Base-by-base conservation (phyloP, 176 grass and related monocot species). In the Aegilops speltoides region DNA sequence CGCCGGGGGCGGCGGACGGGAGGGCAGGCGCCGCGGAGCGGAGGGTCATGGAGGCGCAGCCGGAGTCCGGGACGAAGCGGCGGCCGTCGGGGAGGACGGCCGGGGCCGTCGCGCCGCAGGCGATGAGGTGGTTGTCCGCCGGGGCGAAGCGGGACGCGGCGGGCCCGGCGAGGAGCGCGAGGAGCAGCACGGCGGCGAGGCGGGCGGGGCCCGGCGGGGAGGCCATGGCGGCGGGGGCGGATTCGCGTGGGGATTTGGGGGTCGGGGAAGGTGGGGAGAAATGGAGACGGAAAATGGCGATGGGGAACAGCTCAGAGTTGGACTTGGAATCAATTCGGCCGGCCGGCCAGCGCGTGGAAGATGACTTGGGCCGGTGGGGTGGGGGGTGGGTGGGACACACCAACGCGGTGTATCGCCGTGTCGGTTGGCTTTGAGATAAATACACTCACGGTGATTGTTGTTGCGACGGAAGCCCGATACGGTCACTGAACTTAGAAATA, bases 81-180 rank as follows among this genome's bases (percentile, higher is more conserved):
- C 96, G 96, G 66, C 88, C 80, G 88, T 93, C 96, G n/a, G 79
- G 88, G 36, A 96, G 84, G 23, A 79, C 60, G 31, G 50, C 70
- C 31, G 93, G 76, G 23, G 60, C 81, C 10, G 64, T 64, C 40
- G 93, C 80, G 20, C 93, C 96, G 81, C 96, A 98, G 60, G 93
- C 88, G 81, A 98, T 65, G 46, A 98, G 96, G 91, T 96, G 92
- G 90, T 93, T 91, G 76, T 96, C 96, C 25, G 5, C 46, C 36
- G 96, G 96, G 16, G 86, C 71, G 84, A 88, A 98, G 19, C 84
- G 84, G 40, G 87, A 82, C 8, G 87, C 70, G 33, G 78, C 83
- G 23, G 73, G 13, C 56, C 32, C 34, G 87, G 65, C 66, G 43
- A 83, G 31, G 61, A 89, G 82, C 68, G 85, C 31, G 88, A 64